These are phyloP conservation scores for Myxozyma lipomycoides DNA, from an alignment of 805 yeast genomes.

Conservation along the genomic window DNA sequence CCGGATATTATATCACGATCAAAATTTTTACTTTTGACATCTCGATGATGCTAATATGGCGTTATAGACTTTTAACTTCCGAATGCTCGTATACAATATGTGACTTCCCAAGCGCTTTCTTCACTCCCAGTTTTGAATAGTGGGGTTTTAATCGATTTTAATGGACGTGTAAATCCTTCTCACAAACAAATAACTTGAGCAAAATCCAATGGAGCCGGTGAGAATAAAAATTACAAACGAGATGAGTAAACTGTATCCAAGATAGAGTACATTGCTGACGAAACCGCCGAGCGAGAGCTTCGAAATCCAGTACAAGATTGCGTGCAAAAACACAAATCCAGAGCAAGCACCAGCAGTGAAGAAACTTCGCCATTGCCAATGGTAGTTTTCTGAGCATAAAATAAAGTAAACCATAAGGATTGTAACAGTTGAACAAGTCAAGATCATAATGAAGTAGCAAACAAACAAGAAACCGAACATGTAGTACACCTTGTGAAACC, in stretches of 20 bases:
- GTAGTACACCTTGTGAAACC: conserved; percentile 91
- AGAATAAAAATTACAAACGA: conserved; percentile 69
- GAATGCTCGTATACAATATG: neutral
- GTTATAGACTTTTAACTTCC: too few relatives aligned
- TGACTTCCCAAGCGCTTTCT: neutral
- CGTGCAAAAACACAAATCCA: conserved; percentile 76
- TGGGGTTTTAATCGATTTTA: conserved; percentile 86
- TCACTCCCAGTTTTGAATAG: too few relatives aligned
- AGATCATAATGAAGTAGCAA: conserved; percentile 75
- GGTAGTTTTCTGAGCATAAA: conserved; percentile 84
- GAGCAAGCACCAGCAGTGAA: conserved; percentile 88
- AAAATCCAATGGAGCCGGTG: conserved; percentile 85
- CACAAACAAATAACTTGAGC: conserved; percentile 68
- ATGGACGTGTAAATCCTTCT: conserved; percentile 77
- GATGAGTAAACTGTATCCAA: conserved; percentile 75
- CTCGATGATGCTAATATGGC: too few relatives aligned
- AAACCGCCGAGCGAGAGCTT: conserved; percentile 68
- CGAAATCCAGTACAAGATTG: conserved; percentile 49
- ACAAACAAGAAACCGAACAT: conserved; percentile 96
- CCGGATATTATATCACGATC: neutral
- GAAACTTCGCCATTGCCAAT: conserved; percentile 96
- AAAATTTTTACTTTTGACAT: too few relatives aligned
- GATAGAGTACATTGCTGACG: conserved; percentile 69
- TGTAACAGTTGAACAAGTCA: conserved; percentile 78
- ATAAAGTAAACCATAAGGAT: conserved; percentile 76